Percentiles rank a stretch among this genome's conserved stretches.
Conservation (phyloP, 768 basidiomycete species). For the Leccinum subtestaceum region DNA sequence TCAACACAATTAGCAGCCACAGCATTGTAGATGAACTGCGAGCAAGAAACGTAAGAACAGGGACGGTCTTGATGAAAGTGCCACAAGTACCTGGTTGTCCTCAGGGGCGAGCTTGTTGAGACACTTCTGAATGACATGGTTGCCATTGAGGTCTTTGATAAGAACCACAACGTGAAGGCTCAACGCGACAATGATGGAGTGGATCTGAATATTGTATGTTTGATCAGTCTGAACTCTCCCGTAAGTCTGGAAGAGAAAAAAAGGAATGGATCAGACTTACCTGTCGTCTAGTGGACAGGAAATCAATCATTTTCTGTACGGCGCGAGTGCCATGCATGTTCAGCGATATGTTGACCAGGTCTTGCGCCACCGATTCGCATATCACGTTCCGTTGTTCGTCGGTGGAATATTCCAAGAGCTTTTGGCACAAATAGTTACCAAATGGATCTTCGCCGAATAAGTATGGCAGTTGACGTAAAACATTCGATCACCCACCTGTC, state of each 20-base stretch:
- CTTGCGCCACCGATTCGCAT: conserved; percentile 96
- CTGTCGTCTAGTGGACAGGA: conserved; percentile 92
- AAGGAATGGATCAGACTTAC: conserved; percentile 46
- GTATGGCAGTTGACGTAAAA: conserved; percentile 1
- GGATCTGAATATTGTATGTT: conserved; percentile 87
- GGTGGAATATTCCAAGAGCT: conserved; percentile 92
- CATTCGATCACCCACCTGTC: conserved; percentile 62
- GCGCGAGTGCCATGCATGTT: conserved; percentile 99
- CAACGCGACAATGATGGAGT: conserved; percentile 93
- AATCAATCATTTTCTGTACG: conserved; percentile 99
- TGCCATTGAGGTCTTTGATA: conserved; percentile 98
- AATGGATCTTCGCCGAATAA: conserved; percentile 71
- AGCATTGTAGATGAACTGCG: conserved; percentile 96
- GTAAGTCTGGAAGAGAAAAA: conserved; percentile 53
- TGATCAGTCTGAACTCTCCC: conserved; percentile 65
- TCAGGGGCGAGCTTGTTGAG: conserved; percentile 97
- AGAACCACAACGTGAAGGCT: conserved; percentile 97
- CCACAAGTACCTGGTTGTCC: conserved; percentile 81
- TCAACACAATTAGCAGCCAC: conserved; percentile 99
- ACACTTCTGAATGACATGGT: conserved; percentile 99
- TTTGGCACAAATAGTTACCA: conserved; percentile 98
- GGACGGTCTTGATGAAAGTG: background rate
- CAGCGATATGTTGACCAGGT: conserved; percentile 94
- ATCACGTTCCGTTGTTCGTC: conserved; percentile 97
- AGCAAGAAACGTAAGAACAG: background rate